phyloP scores from a whole-genome alignment of 2,329 filamentous ascomycete genomes.

The Capronia coronata region DNA sequence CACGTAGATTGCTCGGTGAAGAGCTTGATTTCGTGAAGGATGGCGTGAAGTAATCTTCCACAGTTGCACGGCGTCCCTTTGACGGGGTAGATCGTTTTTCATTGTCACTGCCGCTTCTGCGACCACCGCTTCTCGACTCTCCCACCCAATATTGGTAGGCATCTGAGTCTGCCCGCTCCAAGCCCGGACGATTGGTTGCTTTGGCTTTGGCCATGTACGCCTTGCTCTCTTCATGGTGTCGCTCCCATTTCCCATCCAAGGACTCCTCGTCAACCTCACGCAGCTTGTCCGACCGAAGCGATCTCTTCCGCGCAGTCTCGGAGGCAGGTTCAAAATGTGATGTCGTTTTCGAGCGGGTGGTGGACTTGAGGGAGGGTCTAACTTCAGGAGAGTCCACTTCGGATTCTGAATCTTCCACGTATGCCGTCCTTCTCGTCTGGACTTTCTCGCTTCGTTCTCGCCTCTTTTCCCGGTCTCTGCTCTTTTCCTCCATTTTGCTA shows the following conservation, averaged over 20 bases:
- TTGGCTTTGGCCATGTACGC: constrained; percentile 35
- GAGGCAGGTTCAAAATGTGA: constrained; percentile 13
- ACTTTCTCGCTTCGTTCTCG: constrained; percentile 38
- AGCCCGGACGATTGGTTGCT: constrained; percentile 17
- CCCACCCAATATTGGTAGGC: constrained; percentile 19
- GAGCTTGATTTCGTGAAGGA: constrained; percentile 34
- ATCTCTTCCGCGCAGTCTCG: constrained; percentile 7
- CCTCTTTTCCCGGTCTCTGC: constrained; percentile 39
- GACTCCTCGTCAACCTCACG: constrained; percentile 17
- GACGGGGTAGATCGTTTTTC: constrained; percentile 31
- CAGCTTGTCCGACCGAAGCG: constrained; percentile 29
- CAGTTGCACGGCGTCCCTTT: constrained; percentile 32
- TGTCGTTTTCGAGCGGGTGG: constrained; percentile 18
- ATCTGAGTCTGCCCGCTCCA: constrained; percentile 16
- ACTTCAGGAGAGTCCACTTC: constrained; percentile 30
- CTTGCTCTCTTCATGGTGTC: constrained; percentile 31
- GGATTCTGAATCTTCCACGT: constrained; percentile 32
- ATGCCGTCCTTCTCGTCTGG: constrained; percentile 30
- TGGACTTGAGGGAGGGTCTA: constrained; percentile 16
- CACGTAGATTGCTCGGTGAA: constrained; percentile 29
- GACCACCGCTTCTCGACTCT: constrained; percentile 11
- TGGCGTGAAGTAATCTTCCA: constrained; percentile 28
- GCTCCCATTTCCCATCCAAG: constrained; percentile 32
- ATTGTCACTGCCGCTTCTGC: constrained; percentile 27
- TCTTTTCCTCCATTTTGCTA: constrained; percentile 34